Percentiles rank a stretch among this genome's conserved stretches.
phyloP scores from a whole-genome alignment of 768 basidiomycete species.

The Coprinopsis sp. region DNA sequence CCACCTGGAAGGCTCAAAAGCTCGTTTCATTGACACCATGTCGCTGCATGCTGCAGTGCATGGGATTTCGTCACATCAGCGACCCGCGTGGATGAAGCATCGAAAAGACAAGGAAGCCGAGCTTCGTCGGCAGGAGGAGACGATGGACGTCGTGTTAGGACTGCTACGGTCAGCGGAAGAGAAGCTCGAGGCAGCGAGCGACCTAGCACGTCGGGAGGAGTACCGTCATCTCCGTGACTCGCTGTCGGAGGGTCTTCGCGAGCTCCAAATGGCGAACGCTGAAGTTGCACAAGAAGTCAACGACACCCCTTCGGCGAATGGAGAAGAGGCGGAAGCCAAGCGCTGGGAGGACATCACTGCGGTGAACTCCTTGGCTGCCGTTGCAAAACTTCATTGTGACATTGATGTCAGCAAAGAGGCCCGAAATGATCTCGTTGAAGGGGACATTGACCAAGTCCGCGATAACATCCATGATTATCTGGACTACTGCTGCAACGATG shows the following conservation, averaged over 20 bases:
- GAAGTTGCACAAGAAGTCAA: constrained; percentile 12
- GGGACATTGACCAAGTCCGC: constrained; percentile 58
- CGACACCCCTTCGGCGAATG: constrained; percentile 21
- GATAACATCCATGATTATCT: constrained; percentile 70
- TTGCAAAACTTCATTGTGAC: constrained; percentile 84
- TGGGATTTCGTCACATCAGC: constrained; percentile 92
- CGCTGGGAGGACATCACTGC: constrained; percentile 94
- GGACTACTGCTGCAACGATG: constrained; percentile 83
- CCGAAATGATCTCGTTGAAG: constrained; percentile 72
- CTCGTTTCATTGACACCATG: constrained; percentile 91
- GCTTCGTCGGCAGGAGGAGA: constrained; percentile 54
- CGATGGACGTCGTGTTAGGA: constrained; percentile 51
- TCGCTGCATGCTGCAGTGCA: constrained; percentile 89
- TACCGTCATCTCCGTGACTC: constrained; percentile 30
- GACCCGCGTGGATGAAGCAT: constrained; percentile 88
- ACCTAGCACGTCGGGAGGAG: constrained; percentile 42
- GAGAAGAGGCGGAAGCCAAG: constrained; percentile 42
- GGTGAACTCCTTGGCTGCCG: constrained; percentile 87
- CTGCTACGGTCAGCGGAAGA: constrained; percentile 40
- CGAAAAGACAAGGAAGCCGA: constrained; percentile 63
- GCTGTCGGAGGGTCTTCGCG: constrained; percentile 36
- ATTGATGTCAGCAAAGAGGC: constrained; percentile 74
- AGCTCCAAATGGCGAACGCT: constrained; percentile 16
- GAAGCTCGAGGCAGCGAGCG: constrained; percentile 42
- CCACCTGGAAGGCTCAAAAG: constrained; percentile 55